Base-by-base conservation (phyloP, 2,329 filamentous ascomycete species). In the Colletotrichum shisoi region DNA sequence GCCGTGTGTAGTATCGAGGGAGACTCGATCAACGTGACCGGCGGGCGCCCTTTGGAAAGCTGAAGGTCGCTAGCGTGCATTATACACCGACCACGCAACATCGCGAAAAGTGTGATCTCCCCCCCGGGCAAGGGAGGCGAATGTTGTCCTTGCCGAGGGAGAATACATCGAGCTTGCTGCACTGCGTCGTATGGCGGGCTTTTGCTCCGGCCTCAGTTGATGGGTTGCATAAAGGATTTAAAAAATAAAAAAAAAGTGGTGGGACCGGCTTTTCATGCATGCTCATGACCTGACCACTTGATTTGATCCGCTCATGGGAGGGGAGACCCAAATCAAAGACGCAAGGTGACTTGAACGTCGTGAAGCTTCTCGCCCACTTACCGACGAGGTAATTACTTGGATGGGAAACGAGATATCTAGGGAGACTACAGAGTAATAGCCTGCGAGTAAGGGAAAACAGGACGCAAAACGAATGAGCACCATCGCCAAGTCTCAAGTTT, bases 171-270 rank as follows among this genome's bases (percentile, higher is more conserved):
- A 9, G n/a, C 9, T 19, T 46, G 51, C 51, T 57, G 51, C 27
- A 24, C 49, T 27, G 21, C 52, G 39, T 54, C 60, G 64, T 63
- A 54, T 53, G 64, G 48, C 60, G 48, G 59, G 53, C 31, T 44
- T 62, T 48, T 27, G 52, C 53, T 31, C 9, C 45, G 52, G 27
- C 39, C 21, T 45, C 34, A 15, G 57, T 52, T 40, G 34, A 54
- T 39, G 46, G 31, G 42, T 1, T 31, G 3, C 31, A 9, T 53
- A 21, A 21, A 39, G 39, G 45, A 34, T 42, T 52, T 17, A 37
- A 24, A 12, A 48, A 24, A 24, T 3, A 24, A 24, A 24, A 12
- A 27, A 24, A 24, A 39, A 19, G 45, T 34, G 53, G 39, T 17
- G 40, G 40, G 7, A 45, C 17, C 54, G 24, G 54, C 42, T 57